Evolutionary conservation across 352 stramenopile species (phyloP).

Genomic region (Globisporangium paddicum): DNA sequence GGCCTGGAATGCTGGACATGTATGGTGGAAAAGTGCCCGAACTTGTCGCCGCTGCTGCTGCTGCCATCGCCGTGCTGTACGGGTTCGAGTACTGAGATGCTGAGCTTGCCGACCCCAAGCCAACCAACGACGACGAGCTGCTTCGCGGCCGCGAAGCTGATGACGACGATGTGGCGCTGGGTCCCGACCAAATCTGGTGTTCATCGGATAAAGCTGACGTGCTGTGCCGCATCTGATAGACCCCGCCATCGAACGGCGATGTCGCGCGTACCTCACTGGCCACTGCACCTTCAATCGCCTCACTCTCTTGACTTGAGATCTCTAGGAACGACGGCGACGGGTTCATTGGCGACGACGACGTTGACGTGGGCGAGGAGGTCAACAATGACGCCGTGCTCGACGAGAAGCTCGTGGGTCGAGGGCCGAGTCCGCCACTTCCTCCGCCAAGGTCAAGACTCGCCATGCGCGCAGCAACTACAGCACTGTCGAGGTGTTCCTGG

Average conservation of each 20-base stretch:
- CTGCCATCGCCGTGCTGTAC: constrained; percentile 8
- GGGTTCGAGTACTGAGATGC: constrained; percentile 7
- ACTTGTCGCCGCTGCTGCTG: background rate
- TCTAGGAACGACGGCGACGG: constrained; percentile 46
- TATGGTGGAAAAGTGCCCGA: constrained; percentile 10
- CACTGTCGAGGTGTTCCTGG: constrained; percentile 37
- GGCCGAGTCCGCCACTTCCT: background rate
- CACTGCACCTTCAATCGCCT: background rate
- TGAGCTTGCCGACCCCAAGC: background rate
- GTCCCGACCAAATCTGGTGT: constrained; percentile 4
- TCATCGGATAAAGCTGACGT: background rate
- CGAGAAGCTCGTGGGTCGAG: constrained; percentile 46
- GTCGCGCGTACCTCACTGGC: constrained; percentile 10
- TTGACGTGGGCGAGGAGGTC: constrained; percentile 59
- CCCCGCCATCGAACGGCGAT: constrained; percentile 19
- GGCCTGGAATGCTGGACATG: constrained; percentile 18
- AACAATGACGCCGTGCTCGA: constrained; percentile 53
- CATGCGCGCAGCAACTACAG: background rate
- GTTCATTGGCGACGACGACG: constrained; percentile 56
- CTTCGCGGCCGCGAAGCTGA: constrained; percentile 22
- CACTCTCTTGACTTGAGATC: background rate
- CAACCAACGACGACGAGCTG: constrained; percentile 39
- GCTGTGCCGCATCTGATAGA: constrained; percentile 9
- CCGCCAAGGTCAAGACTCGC: background rate
- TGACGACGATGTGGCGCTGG: background rate